Conservation (phyloP, 768 basidiomycete genomes). For the Boletus pseudopeckii region DNA sequence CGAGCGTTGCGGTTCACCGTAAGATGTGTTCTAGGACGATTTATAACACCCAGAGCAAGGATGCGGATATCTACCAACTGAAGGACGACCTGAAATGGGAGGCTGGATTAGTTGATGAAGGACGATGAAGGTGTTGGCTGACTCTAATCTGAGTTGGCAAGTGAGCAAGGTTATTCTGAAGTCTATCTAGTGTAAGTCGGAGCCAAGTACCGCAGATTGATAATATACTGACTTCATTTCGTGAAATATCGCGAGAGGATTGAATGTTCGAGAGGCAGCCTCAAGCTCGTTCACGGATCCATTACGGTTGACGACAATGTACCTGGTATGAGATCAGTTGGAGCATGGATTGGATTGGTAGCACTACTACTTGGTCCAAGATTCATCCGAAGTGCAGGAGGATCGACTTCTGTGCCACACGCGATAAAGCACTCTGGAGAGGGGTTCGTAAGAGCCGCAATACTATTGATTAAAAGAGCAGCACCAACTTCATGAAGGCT, state of each 20-base stretch:
- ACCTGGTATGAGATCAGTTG: slow-evolving; percentile 39
- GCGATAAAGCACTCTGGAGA: slow-evolving; percentile 53
- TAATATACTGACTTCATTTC: slow-evolving; percentile 61
- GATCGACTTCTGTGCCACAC: slow-evolving; percentile 67
- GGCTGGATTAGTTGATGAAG: slow-evolving; percentile 6
- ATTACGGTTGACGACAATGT: slow-evolving; percentile 71
- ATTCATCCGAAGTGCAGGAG: slow-evolving; percentile 73
- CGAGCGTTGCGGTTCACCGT: slow-evolving; percentile 68
- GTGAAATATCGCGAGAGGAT: slow-evolving; percentile 64
- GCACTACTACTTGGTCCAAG: slow-evolving; percentile 70
- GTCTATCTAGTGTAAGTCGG: slow-evolving; percentile 35
- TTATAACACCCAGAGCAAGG: slow-evolving; percentile 64
- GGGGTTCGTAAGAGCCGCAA: slow-evolving; percentile 7
- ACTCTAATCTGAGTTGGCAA: slow-evolving; percentile 67
- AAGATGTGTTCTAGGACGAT: slow-evolving; percentile 52
- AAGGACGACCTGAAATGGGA: slow-evolving; percentile 52
- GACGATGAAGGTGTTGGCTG: slow-evolving; percentile 22
- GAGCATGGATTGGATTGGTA: not conserved
- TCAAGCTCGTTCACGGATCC: slow-evolving; percentile 72
- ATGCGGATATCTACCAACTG: slow-evolving; percentile 71
- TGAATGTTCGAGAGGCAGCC: slow-evolving; percentile 62
- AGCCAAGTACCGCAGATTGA: not conserved
- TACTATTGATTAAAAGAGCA: slow-evolving; percentile 2
- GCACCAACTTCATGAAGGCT: slow-evolving; percentile 59
- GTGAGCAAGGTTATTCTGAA: slow-evolving; percentile 66